These are phyloP conservation scores for Phylloporus rhodoxanthus DNA, from an alignment of 768 basidiomycete species.

Conservation along the genomic window DNA sequence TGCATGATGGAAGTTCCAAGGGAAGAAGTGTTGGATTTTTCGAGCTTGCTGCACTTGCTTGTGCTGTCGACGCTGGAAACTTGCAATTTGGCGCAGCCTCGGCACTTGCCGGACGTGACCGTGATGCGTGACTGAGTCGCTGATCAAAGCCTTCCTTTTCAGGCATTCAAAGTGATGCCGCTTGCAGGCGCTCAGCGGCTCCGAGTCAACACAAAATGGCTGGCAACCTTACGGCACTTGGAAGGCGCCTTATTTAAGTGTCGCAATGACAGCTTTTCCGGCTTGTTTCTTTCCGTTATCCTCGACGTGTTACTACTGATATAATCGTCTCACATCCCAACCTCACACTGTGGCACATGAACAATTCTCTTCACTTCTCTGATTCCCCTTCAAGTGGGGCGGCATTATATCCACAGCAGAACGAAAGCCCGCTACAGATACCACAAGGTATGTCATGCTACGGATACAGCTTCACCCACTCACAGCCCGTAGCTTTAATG, in stretches of 20 bases:
- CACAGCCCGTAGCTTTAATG: constrained; percentile 5
- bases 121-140: constrained; percentile 11
- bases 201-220: too few species aligned
- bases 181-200: not conserved
- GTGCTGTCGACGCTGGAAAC: constrained; percentile 20
- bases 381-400: constrained; percentile 22
- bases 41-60: constrained; percentile 15
- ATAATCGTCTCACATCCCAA: constrained; percentile 1
- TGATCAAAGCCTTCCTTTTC: constrained; percentile 19
- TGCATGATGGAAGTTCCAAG: constrained; percentile 31
- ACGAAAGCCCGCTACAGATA: not conserved
- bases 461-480: not conserved
- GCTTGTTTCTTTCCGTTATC: not conserved
- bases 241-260: constrained; percentile 14
- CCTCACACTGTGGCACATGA: constrained; percentile 9
- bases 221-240: constrained; percentile 26
- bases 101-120: constrained; percentile 23
- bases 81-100: constrained; percentile 15
- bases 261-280: not conserved
- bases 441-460: constrained; percentile 11
- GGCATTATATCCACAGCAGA: constrained; percentile 3
- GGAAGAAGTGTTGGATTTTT: constrained; percentile 29
- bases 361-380: constrained; percentile 7
- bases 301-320: constrained; percentile 11
- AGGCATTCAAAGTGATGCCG: constrained; percentile 15